Evolutionary conservation across 108 stramenopile species (phyloP).

Genomic region (Cyclotella kingstonii): DNA sequence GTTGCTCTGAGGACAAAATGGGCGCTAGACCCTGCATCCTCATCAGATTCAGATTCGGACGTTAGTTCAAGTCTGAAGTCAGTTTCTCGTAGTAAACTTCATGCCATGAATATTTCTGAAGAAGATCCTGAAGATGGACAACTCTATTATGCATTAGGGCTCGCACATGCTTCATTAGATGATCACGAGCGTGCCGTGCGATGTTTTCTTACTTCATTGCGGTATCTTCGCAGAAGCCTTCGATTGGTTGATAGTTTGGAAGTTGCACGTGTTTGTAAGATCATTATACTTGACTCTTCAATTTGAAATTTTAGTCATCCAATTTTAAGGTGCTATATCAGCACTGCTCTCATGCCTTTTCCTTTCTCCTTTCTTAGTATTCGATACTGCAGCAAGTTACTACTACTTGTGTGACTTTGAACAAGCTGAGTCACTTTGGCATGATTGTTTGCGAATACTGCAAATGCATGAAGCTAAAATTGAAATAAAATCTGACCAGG

Average conservation of each 20-base stretch:
- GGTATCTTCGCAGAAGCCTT: slow-evolving; percentile 30
- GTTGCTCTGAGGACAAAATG: slow-evolving; percentile 33
- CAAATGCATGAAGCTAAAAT: slow-evolving; percentile 4
- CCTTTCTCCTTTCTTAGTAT: too few relatives aligned
- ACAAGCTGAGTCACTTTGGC: slow-evolving; percentile 34
- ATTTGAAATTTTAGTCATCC: too few relatives aligned
- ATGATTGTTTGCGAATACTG: slow-evolving; percentile 37
- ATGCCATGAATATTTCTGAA: slow-evolving; percentile 11
- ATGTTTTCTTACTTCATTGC: slow-evolving; percentile 39
- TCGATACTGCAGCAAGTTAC: slow-evolving; percentile 47
- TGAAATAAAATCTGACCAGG: neutral
- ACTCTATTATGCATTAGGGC: slow-evolving; percentile 37
- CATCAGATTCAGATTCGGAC: slow-evolving; percentile 42
- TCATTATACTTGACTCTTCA: too few relatives aligned
- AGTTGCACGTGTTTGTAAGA: slow-evolving; percentile 31
- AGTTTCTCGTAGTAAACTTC: slow-evolving; percentile 7
- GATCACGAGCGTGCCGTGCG: slow-evolving; percentile 51
- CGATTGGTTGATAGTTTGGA: slow-evolving; percentile 36
- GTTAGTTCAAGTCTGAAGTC: slow-evolving; percentile 20
- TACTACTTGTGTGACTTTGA: slow-evolving; percentile 47
- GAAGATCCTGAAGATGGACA: slow-evolving; percentile 42
- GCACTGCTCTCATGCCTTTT: too few relatives aligned
- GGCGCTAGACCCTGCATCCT: slow-evolving; percentile 38
- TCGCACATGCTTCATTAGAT: slow-evolving; percentile 38
- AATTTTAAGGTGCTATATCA: too few relatives aligned